phyloP scores from a whole-genome alignment of 2,329 filamentous ascomycete genomes.

The Cercospora sesami region DNA sequence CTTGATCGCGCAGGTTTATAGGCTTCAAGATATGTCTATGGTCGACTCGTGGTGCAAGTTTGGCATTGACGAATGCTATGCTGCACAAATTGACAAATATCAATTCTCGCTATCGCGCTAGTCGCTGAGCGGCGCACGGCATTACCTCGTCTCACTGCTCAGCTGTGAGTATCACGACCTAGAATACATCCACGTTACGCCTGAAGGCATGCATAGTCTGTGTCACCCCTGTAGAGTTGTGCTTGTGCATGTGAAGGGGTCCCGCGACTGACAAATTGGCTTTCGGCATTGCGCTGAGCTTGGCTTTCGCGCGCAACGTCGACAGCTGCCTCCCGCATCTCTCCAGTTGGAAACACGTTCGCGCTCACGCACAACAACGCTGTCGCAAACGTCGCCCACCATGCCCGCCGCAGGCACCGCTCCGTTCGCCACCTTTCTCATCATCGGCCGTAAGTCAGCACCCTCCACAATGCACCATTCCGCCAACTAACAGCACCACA shows the following conservation, averaged over 20 bases:
- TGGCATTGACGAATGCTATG: neutral
- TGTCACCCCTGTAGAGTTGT: neutral
- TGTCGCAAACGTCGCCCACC: constrained; percentile 20
- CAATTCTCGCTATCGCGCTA: neutral
- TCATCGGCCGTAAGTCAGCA: constrained; percentile 77
- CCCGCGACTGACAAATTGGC: neutral
- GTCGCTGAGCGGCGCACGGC: neutral
- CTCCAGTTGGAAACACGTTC: neutral
- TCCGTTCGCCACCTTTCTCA: constrained; percentile 92
- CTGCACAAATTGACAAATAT: neutral
- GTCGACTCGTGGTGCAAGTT: neutral
- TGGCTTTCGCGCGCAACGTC: neutral
- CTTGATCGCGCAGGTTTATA: neutral
- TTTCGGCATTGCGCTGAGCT: constrained; percentile 7
- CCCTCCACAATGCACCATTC: neutral
- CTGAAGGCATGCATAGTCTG: neutral
- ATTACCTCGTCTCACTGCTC: neutral
- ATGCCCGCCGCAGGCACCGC: constrained; percentile 36
- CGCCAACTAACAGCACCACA: constrained; percentile 28
- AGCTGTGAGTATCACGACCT: neutral
- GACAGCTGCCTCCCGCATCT: neutral
- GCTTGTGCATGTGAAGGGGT: constrained; percentile 3
- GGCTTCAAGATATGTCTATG: neutral
- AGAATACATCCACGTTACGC: neutral
- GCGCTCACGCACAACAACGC: neutral